Percentiles rank a stretch among this genome's conserved stretches.
phyloP scores from a whole-genome alignment of 768 basidiomycete species.

The Dendrothele bispora region DNA sequence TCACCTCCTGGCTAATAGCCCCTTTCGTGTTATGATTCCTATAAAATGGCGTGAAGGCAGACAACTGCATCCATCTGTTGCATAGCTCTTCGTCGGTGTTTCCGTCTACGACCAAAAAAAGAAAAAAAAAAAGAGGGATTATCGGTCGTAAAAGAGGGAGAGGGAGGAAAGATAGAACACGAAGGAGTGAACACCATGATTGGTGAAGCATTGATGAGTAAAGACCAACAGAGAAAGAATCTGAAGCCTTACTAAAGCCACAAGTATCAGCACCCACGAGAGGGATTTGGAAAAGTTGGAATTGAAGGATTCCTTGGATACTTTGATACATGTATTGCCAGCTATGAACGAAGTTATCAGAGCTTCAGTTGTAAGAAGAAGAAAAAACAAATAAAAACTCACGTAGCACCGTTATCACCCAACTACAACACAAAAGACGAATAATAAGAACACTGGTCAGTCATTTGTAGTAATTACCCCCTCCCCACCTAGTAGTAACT shows the following conservation, averaged over 20 bases:
- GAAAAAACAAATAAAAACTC: too few relatives aligned
- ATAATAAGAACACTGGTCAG: too few relatives aligned
- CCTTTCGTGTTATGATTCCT: slow-evolving; percentile 72
- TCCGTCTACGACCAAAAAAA: slow-evolving; percentile 36
- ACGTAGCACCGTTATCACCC: too few relatives aligned
- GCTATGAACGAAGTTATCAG: slow-evolving; percentile 34
- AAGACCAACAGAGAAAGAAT: too few relatives aligned
- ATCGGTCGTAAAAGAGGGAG: too few relatives aligned
- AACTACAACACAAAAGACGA: too few relatives aligned
- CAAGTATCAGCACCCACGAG: slow-evolving; percentile 83
- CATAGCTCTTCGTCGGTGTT: slow-evolving; percentile 83
- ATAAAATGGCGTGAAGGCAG: slow-evolving; percentile 81
- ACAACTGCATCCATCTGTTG: slow-evolving; percentile 85
- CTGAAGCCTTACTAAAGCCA: slow-evolving; percentile 49
- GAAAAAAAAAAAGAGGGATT: too few relatives aligned
- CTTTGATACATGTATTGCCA: slow-evolving; percentile 73
- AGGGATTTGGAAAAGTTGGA: slow-evolving; percentile 82
- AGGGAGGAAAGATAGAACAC: too few relatives aligned
- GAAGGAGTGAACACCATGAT: slow-evolving; percentile 5
- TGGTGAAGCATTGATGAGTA: slow-evolving; percentile 16
- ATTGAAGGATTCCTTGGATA: slow-evolving; percentile 77
- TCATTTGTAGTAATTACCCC: slow-evolving; percentile 51
- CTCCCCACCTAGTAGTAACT: slow-evolving; percentile 61
- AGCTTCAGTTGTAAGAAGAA: neutral
- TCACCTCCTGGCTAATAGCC: slow-evolving; percentile 74